A percentile compares a stretch with the other conserved stretches of the same genome.
These are phyloP conservation scores for Phalaenopsis equestris DNA, from an alignment of 106 monocot genomes.

Conservation along the genomic window DNA sequence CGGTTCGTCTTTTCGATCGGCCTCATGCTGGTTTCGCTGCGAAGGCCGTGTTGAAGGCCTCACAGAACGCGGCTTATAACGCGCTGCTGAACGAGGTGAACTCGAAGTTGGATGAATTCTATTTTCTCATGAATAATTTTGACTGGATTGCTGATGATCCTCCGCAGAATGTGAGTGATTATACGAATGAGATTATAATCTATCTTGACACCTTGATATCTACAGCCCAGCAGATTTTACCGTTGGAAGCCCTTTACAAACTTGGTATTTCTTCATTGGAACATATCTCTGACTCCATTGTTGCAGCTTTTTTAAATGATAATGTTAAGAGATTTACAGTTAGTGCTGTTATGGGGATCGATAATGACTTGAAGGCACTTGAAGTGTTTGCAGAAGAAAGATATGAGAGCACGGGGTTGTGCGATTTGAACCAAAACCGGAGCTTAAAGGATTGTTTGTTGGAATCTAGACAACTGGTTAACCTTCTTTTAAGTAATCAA, in stretches of 20 bases:
- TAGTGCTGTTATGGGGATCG: conserved; percentile 40
- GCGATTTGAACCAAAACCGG: conserved; percentile 30
- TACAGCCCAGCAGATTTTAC: conserved; percentile 40
- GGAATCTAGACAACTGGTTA: conserved; percentile 52
- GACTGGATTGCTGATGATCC: conserved; percentile 59
- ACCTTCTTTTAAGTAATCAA: conserved; percentile 48
- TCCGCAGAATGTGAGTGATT: conserved; percentile 40
- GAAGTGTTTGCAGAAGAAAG: conserved; percentile 51
- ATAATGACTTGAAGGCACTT: conserved; percentile 45
- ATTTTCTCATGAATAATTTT: conserved; percentile 33
- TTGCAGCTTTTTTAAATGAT: conserved; percentile 41
- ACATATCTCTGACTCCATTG: conserved; percentile 45
- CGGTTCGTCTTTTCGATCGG: conserved; percentile 32
- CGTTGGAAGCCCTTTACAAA: conserved; percentile 36
- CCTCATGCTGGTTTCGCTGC: conserved; percentile 40
- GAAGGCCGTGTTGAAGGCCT: conserved; percentile 38
- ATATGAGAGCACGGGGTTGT: conserved; percentile 19
- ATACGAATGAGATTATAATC: conserved; percentile 33
- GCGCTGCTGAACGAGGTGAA: conserved; percentile 24
- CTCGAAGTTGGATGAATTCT: conserved; percentile 48
- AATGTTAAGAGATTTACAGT: conserved; percentile 55
- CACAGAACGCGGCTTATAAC: conserved; percentile 46
- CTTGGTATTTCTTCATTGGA: conserved; percentile 30
- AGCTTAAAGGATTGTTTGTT: conserved; percentile 43
- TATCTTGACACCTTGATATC: conserved; percentile 40